Evolutionary conservation across 208 protist genomes (phyloP), one percentile per base, ranked within the genome.

Genomic region (Crithidia acanthocephali): DNA sequence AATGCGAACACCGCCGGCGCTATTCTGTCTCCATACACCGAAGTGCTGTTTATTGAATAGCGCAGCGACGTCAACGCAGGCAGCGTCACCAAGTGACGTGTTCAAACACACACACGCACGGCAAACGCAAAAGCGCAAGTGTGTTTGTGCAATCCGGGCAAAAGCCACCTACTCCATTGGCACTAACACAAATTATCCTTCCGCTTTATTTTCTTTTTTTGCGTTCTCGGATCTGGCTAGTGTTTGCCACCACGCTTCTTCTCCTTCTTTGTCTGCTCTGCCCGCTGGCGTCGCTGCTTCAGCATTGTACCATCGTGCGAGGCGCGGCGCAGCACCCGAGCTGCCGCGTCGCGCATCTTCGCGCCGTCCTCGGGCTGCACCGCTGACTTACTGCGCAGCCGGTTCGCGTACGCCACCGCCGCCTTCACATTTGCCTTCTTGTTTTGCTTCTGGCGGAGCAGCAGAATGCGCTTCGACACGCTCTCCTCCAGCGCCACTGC

Each of bases 401-500:
- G 80, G 59, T 91, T 83, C 0, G 85, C 85, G 64, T 91, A 82
- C 9, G 77, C 77, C 10, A 95, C 74, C 10, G 85, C 84, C 1
- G 90, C 90, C 66, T 83, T 89, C 28, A 92, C 67, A 40, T 95
- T 93, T 1, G 80, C 85, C 33, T 66, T 73, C 47, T 80, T 83
- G 57, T 91, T 90, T 48, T 84, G 79, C 51, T 79, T 79, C 63
- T 93, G 90, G 16, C 90, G 80, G 6, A 92, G 74, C 8, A 93
- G 66, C 15, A 93, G 61, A 66, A 95, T 93, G 32, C 84, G 83
- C 53, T 79, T 84, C 28, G 87, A 90, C 0, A 95, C 87, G 32
- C 57, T 70, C 27, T 90, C 84, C 72, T 93, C 87, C n/a, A 95
- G 55, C 16, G 88, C 76, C 13, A 95, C 86, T 3, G 87, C 45